phyloP scores from a whole-genome alignment of 1,284 basidiomycete species.

The Cystobasidium slooffiae region DNA sequence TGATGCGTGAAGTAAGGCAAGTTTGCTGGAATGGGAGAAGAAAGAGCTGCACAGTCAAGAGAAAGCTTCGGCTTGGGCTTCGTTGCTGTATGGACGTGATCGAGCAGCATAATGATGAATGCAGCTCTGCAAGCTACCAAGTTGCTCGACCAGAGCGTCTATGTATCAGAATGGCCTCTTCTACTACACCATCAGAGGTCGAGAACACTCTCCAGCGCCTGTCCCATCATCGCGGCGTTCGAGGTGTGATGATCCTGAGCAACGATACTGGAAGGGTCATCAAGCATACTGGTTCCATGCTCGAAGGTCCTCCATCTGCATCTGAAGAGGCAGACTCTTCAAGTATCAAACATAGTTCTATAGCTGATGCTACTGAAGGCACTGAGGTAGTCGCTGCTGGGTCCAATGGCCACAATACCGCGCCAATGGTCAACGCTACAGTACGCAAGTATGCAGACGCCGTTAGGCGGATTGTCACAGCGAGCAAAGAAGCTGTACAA shows the following conservation, averaged over 20 bases:
- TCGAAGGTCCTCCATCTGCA: slow-evolving; percentile 66
- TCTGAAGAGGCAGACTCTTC: background rate
- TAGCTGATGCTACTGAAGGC: slow-evolving; percentile 25
- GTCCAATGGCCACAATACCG: background rate
- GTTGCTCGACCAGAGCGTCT: slow-evolving; percentile 5
- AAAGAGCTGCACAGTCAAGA: background rate
- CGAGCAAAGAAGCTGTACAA: slow-evolving; percentile 71
- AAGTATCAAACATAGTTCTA: background rate
- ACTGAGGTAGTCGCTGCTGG: background rate
- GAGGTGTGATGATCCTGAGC: slow-evolving; percentile 78
- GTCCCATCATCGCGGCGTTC: slow-evolving; percentile 78
- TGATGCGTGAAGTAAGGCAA: too few relatives aligned
- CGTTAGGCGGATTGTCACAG: slow-evolving; percentile 77
- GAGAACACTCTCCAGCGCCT: slow-evolving; percentile 77
- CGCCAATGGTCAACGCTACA: slow-evolving; percentile 61
- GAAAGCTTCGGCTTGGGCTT: too few relatives aligned
- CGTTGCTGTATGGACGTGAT: background rate
- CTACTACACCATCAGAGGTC: slow-evolving; percentile 65
- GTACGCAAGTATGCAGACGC: slow-evolving; percentile 77
- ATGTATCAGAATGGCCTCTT: background rate
- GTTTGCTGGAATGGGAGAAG: background rate
- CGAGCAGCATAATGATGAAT: background rate
- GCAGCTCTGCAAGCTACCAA: background rate
- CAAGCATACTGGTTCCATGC: slow-evolving; percentile 78
- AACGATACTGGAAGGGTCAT: slow-evolving; percentile 66